These are phyloP conservation scores for Arthrobotrys conoides DNA, from an alignment of 2,329 filamentous ascomycete genomes.

Conservation along the genomic window DNA sequence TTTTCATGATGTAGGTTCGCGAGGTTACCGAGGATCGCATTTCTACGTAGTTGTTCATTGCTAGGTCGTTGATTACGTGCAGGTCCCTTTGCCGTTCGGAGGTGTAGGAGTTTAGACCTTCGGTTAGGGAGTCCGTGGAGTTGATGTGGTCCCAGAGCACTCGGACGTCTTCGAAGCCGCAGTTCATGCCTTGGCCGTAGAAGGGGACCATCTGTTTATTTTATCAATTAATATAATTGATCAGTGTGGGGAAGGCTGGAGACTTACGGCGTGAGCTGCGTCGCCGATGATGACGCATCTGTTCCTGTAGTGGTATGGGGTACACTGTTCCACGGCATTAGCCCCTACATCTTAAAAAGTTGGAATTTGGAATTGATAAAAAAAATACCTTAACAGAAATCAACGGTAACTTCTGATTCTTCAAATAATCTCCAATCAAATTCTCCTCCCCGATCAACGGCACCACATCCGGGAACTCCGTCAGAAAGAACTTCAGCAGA, in stretches of 20 bases:
- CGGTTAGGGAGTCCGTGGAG: slow-evolving; percentile 65
- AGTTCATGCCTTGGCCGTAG: slow-evolving; percentile 98
- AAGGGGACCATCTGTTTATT: slow-evolving; percentile 84
- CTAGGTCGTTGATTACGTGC: slow-evolving; percentile 91
- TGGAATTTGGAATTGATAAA: background rate
- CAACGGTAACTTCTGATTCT: slow-evolving; percentile 90
- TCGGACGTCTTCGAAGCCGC: slow-evolving; percentile 92
- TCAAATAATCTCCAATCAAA: slow-evolving; percentile 80
- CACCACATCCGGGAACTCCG: slow-evolving; percentile 88
- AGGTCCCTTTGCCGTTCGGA: slow-evolving; percentile 81
- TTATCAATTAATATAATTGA: background rate
- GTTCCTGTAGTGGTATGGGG: slow-evolving; percentile 83
- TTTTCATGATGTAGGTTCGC: slow-evolving; percentile 82
- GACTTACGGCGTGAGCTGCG: slow-evolving; percentile 80
- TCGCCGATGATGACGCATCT: slow-evolving; percentile 90
- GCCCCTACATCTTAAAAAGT: background rate
- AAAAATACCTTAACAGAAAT: slow-evolving; percentile 81
- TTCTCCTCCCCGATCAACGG: slow-evolving; percentile 77
- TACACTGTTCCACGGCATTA: slow-evolving; percentile 70
- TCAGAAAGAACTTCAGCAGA: slow-evolving; percentile 81
- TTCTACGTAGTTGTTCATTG: slow-evolving; percentile 90
- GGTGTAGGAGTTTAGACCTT: slow-evolving; percentile 81
- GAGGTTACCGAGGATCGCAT: slow-evolving; percentile 90
- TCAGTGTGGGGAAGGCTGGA: background rate
- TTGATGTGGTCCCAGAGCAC: slow-evolving; percentile 79